These are phyloP conservation scores for Takashimella koratensis DNA, from an alignment of 1,284 basidiomycete genomes.

Conservation along the genomic window DNA sequence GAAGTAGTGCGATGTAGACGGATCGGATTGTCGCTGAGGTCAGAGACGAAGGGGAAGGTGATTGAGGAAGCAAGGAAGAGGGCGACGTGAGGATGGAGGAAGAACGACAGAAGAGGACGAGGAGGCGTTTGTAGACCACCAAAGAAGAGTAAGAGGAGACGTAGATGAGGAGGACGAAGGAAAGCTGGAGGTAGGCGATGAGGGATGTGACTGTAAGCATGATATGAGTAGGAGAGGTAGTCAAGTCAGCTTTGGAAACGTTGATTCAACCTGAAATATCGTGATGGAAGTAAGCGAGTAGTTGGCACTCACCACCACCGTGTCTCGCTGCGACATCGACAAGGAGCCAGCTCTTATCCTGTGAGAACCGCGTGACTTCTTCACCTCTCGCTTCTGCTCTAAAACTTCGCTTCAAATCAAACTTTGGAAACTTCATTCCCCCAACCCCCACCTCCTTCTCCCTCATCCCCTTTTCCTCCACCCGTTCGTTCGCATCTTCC, in stretches of 20 bases:
- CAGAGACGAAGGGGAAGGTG: not conserved
- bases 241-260: no score
- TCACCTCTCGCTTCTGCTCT: conserved; percentile 46
- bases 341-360: conserved; percentile 51
- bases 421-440: conserved; percentile 37
- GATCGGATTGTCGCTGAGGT: not conserved
- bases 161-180: conserved; percentile 49
- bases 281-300: no score
- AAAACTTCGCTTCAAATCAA: conserved; percentile 50
- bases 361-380: conserved; percentile 46
- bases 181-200: conserved; percentile 47
- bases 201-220: conserved; percentile 16
- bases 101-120: conserved; percentile 43
- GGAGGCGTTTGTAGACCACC: conserved; percentile 45
- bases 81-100: conserved; percentile 9
- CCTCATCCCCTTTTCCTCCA: conserved; percentile 4
- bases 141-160: conserved; percentile 49
- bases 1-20: conserved; percentile 24
- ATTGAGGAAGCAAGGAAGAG: conserved; percentile 4
- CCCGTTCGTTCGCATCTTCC: conserved; percentile 2
- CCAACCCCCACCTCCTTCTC: conserved; percentile 1
- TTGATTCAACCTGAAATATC: no score
- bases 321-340: conserved; percentile 30
- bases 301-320: conserved; percentile 42
- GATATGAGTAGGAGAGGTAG: no score